Evolutionary conservation across 164 flowering plant species (phyloP).

Genomic region (Chloranthus sessilifolius): DNA sequence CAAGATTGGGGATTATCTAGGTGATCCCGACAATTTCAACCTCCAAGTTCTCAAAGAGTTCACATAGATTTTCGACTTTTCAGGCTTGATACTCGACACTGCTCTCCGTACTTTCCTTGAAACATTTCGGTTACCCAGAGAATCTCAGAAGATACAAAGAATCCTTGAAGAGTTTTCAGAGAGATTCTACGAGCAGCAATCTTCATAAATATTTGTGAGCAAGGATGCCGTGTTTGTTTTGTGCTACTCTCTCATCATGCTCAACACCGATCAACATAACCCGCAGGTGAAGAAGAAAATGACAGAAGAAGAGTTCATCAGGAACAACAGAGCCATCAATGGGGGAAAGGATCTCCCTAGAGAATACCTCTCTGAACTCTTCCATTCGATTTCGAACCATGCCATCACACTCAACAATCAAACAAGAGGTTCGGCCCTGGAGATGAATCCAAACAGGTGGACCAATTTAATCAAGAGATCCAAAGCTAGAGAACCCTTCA

Average conservation of each 20-base stretch:
- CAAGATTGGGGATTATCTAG: constrained; percentile 81
- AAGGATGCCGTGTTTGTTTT: constrained; percentile 79
- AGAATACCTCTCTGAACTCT: constrained; percentile 79
- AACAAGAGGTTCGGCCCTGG: constrained; percentile 23
- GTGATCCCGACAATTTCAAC: constrained; percentile 79
- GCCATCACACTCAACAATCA: constrained; percentile 51
- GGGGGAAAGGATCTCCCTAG: constrained; percentile 91
- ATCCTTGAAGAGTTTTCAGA: constrained; percentile 88
- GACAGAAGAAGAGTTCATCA: constrained; percentile 99
- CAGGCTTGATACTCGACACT: constrained; percentile 73
- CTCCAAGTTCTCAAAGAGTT: constrained; percentile 79
- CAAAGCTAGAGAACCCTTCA: constrained; percentile 35
- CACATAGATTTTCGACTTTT: constrained; percentile 62
- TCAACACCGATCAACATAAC: constrained; percentile 94
- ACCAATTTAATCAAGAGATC: constrained; percentile 56
- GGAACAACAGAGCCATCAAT: constrained; percentile 85
- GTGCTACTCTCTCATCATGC: constrained; percentile 91
- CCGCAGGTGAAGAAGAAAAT: constrained; percentile 97
- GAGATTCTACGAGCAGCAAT: constrained; percentile 67
- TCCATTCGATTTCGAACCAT: constrained; percentile 62
- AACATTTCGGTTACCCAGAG: constrained; percentile 86
- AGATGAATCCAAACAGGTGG: constrained; percentile 79
- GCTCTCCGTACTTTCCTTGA: constrained; percentile 79
- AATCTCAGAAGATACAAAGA: constrained; percentile 88
- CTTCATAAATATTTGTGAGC: constrained; percentile 58